These are phyloP conservation scores for Erodium maritimum DNA, from an alignment of 345 rosid species.

Conservation along the genomic window DNA sequence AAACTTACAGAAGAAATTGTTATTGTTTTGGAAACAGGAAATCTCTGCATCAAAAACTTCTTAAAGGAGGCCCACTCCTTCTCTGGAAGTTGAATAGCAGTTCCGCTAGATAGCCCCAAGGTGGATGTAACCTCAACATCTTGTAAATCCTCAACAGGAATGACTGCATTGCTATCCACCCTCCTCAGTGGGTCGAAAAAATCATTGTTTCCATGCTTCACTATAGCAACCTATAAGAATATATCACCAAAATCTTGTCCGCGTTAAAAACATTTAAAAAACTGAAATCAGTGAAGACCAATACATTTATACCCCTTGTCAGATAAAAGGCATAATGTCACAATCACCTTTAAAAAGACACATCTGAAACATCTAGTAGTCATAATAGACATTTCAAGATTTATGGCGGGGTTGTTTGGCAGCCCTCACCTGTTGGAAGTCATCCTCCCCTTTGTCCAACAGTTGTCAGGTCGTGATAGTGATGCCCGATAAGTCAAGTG, in stretches of 20 bases:
- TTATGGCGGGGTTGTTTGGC: too few relatives aligned
- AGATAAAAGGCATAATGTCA: too few relatives aligned
- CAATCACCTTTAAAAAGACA: too few relatives aligned
- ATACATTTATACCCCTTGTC: too few relatives aligned
- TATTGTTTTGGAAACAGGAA: conserved; percentile 65
- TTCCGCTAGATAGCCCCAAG: conserved; percentile 9
- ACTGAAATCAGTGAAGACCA: too few relatives aligned
- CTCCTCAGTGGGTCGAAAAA: conserved; percentile 73
- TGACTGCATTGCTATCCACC: conserved; percentile 16
- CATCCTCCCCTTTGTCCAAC: too few relatives aligned
- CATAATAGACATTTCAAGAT: too few relatives aligned
- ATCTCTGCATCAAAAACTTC: conserved; percentile 74
- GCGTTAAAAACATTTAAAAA: neutral
- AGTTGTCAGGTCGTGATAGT: too few relatives aligned
- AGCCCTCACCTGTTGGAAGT: too few relatives aligned
- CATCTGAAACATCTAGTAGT: too few relatives aligned
- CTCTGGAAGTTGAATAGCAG: conserved; percentile 20
- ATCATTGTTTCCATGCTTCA: conserved; percentile 18
- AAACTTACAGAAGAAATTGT: conserved; percentile 55
- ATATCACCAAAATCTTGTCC: neutral
- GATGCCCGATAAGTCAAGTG: too few relatives aligned
- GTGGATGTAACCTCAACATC: conserved; percentile 19
- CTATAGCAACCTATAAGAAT: conserved; percentile 22
- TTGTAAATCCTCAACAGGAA: conserved; percentile 13
- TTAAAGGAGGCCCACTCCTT: conserved; percentile 73